These are phyloP conservation scores for Aotearoamyces nothofagi DNA, from an alignment of 2,329 filamentous ascomycete genomes.

Conservation along the genomic window DNA sequence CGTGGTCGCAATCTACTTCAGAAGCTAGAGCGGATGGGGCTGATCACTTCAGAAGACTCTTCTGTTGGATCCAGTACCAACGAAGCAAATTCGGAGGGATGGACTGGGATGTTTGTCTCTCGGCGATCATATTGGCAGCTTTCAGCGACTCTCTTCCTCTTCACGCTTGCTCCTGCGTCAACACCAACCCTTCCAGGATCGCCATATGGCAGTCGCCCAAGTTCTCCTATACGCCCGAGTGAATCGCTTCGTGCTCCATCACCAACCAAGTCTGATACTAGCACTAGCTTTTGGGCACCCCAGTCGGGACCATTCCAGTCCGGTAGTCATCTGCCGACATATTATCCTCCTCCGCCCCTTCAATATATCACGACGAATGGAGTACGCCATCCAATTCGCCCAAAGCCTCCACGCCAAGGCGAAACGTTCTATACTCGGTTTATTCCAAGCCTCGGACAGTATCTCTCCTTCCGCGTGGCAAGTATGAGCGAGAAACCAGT, in stretches of 20 bases:
- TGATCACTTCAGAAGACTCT: slow-evolving; percentile 64
- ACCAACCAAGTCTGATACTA: slow-evolving; percentile 26
- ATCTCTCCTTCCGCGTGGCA: slow-evolving; percentile 78
- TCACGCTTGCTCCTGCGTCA: slow-evolving; percentile 51
- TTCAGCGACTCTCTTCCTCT: slow-evolving; percentile 74
- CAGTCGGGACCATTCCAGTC: slow-evolving; percentile 59
- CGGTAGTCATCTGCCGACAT: slow-evolving; percentile 74
- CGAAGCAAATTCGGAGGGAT: slow-evolving; percentile 47
- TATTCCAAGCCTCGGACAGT: slow-evolving; percentile 67
- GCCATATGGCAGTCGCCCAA: slow-evolving; percentile 35
- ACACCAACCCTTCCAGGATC: slow-evolving; percentile 29
- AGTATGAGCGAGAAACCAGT: slow-evolving; percentile 50
- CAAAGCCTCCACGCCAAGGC: slow-evolving; percentile 79
- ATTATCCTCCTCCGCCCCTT: slow-evolving; percentile 70
- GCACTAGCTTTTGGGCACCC: slow-evolving; percentile 21
- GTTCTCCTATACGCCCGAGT: slow-evolving; percentile 29
- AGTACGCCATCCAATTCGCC: slow-evolving; percentile 70
- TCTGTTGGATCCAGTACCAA: slow-evolving; percentile 51
- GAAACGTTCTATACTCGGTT: slow-evolving; percentile 86
- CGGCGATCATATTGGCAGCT: slow-evolving; percentile 83
- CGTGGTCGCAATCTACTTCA: slow-evolving; percentile 64
- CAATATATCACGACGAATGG: slow-evolving; percentile 70
- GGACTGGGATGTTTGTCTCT: slow-evolving; percentile 71
- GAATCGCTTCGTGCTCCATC: slow-evolving; percentile 13
- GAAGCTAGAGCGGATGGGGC: slow-evolving; percentile 86